These are phyloP conservation scores for Starmerella cellae DNA, from an alignment of 805 yeast species.

Conservation along the genomic window DNA sequence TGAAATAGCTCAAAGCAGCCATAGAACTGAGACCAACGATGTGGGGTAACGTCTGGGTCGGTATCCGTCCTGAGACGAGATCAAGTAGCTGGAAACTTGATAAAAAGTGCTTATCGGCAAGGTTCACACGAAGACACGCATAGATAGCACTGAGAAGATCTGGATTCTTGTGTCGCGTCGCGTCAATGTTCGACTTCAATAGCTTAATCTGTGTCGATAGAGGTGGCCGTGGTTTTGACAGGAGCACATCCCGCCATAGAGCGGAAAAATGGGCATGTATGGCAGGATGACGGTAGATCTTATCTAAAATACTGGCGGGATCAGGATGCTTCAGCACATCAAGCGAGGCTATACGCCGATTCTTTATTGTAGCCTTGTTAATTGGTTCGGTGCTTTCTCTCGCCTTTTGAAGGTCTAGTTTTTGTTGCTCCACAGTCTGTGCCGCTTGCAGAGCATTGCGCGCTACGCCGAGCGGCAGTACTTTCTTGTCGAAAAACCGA, in stretches of 20 bases:
- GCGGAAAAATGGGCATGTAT: neutral
- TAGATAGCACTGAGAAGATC: neutral
- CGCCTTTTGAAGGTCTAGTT: neutral
- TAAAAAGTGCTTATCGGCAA: neutral
- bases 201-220: neutral
- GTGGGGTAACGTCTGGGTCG: neutral
- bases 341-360: neutral
- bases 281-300: slow-evolving; percentile 3
- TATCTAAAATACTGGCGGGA: neutral
- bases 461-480: slow-evolving; percentile 4
- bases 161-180: neutral
- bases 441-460: slow-evolving; percentile 12
- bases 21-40: neutral
- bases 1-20: slow-evolving; percentile 1
- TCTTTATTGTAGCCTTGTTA: neutral
- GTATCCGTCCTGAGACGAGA: neutral
- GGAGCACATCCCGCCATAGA: slow-evolving; percentile 6
- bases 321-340: neutral
- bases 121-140: slow-evolving; percentile 1
- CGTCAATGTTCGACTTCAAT: neutral
- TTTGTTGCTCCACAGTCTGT: slow-evolving; percentile 2
- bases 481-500: slow-evolving; percentile 7
- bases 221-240: slow-evolving; percentile 4
- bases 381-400: neutral
- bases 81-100: neutral